Evolutionary conservation across 257 asterid species (phyloP), one percentile per base, ranked within the genome.

Genomic region (Euphrasia confusa): DNA sequence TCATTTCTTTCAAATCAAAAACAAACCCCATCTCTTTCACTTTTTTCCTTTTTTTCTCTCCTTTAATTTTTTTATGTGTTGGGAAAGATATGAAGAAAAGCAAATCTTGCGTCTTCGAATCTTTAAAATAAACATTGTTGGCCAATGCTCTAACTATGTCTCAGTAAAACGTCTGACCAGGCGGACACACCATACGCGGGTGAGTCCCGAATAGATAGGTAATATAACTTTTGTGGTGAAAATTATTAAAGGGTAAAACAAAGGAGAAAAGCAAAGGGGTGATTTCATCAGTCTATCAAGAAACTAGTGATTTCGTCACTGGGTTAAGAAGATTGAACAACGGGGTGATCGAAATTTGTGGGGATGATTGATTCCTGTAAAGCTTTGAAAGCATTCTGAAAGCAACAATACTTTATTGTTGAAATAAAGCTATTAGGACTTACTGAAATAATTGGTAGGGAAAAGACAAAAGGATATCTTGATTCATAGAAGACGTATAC

Each of bases 1-100:
- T 79, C 78, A 78, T 86, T 76, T 81, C 82, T 78, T 83, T 81
- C 77, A 61, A 77, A 65, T 83, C 83, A 45, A 49, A 60, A 68
- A 70, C 76, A 78, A 65, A 61, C 70, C 65, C 63, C 48, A 35
- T 54, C 69, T 69, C 74, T 70, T 78, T 73, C 40, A 7, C 40
- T 7, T 35, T 35, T 35, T 35, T 35, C 1, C 10, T 69, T 78
- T 71, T 76, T 65, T 32, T 54, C 33, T 54, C 39, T 58, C 68
- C 62, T 58, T 62, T 67, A 47, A 4, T 32, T 32, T 14, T 14
- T n/a, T 48, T 48, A 13, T 67, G 47, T 50, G 58, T 33, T 58
- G 35, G 10, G 69, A 53, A 57, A 74, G 73, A 69, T 73, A 60
- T 56, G 72, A 62, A 68, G 60, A 28, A 63, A 64, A 78, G 48